Conservation (phyloP, 1,284 basidiomycete genomes). For the Ceratobasidium papillatum region DNA sequence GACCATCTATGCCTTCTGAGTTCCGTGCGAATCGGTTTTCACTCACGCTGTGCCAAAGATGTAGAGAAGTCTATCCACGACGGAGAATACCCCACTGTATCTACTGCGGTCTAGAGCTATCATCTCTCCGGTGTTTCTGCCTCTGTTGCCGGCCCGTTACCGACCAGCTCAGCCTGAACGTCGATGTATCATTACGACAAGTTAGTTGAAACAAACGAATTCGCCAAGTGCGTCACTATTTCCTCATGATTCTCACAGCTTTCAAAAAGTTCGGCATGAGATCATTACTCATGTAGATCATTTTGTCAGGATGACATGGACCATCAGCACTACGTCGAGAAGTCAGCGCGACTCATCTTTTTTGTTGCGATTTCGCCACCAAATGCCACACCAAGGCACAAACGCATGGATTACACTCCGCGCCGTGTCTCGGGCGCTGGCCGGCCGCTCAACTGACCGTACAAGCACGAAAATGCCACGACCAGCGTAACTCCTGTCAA, state of each 20-base stretch:
- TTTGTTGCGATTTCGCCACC: background rate
- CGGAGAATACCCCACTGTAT: background rate
- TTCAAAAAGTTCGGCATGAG: background rate
- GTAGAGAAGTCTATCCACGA: background rate
- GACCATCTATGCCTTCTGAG: background rate
- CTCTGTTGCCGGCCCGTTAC: background rate
- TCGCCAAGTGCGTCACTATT: slow-evolving; percentile 2
- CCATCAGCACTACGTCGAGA: background rate
- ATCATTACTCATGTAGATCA: slow-evolving; percentile 1
- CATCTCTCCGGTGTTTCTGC: background rate
- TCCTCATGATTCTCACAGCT: background rate
- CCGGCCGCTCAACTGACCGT: background rate
- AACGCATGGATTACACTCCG: background rate
- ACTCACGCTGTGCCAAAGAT: slow-evolving; percentile 20
- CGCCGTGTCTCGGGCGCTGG: background rate
- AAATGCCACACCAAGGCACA: background rate
- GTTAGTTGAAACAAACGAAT: background rate
- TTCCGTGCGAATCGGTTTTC: slow-evolving; percentile 21
- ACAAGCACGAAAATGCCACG: slow-evolving; percentile 2
- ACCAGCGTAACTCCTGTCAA: background rate
- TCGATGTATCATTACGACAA: background rate
- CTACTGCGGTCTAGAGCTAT: background rate
- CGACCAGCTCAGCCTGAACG: background rate
- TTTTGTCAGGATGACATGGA: background rate
- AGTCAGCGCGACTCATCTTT: background rate